Evolutionary conservation across 176 grass and related monocot species (phyloP).

Genomic region (Carex kokanica): DNA sequence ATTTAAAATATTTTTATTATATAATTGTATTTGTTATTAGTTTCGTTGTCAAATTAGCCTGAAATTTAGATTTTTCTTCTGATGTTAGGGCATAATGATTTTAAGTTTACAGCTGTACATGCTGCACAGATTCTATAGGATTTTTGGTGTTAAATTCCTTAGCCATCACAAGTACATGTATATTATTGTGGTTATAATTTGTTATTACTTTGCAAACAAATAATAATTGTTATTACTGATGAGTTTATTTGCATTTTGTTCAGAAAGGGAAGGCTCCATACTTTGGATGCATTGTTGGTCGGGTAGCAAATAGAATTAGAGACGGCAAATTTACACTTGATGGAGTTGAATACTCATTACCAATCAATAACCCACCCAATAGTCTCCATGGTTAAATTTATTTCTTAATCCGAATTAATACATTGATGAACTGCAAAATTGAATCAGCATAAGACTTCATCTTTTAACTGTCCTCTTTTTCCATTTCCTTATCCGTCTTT

Average conservation of each 20-base stretch:
- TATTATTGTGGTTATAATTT: background rate
- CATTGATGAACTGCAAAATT: background rate
- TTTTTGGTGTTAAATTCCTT: too few relatives aligned
- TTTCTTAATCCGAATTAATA: slow-evolving; percentile 14
- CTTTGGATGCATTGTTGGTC: slow-evolving; percentile 95
- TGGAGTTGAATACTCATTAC: slow-evolving; percentile 54
- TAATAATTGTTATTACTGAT: background rate
- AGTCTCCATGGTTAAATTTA: slow-evolving; percentile 64
- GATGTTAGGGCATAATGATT: too few relatives aligned
- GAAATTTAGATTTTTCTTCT: background rate
- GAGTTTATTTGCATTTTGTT: slow-evolving; percentile 1
- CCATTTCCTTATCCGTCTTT: background rate
- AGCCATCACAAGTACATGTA: too few relatives aligned
- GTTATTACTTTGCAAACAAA: background rate
- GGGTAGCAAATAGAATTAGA: slow-evolving; percentile 88
- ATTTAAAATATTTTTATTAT: background rate
- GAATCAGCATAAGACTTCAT: background rate
- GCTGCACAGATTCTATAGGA: background rate
- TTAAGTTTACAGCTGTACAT: background rate
- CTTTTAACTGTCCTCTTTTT: background rate
- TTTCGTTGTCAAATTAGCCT: background rate
- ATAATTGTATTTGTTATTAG: background rate
- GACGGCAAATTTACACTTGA: slow-evolving; percentile 54
- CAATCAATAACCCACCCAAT: slow-evolving; percentile 70
- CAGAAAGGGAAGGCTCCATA: slow-evolving; percentile 66